phyloP scores from a whole-genome alignment of 257 asterid genomes.

The Penstemon barbatus region DNA sequence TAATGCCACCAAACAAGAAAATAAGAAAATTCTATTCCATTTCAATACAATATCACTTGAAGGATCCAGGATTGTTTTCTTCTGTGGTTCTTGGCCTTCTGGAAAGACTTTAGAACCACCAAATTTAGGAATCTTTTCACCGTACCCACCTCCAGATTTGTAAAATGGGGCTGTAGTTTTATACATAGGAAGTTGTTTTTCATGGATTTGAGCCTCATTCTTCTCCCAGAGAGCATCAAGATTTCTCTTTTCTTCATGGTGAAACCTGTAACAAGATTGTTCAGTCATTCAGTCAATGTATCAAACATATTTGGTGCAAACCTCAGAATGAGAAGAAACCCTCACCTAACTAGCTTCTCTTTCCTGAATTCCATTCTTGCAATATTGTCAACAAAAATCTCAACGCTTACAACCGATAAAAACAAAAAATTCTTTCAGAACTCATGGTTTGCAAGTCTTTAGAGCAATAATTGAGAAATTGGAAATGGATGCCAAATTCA shows the following conservation, averaged over 20 bases:
- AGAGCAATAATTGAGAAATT: constrained; percentile 9
- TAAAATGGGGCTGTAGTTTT: constrained; percentile 41
- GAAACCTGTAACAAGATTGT: constrained; percentile 46
- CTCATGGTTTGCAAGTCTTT: constrained; percentile 11
- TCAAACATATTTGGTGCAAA: neutral
- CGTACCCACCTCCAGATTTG: constrained; percentile 47
- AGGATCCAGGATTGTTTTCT: constrained; percentile 66
- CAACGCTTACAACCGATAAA: constrained; percentile 3
- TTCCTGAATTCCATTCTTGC: constrained; percentile 54
- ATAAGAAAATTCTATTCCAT: constrained; percentile 79
- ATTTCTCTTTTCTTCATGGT: constrained; percentile 53
- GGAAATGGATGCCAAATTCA: constrained; percentile 11
- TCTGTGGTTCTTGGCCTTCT: constrained; percentile 54
- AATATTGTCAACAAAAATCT: neutral
- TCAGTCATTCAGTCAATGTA: constrained; percentile 15
- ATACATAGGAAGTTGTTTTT: constrained; percentile 38
- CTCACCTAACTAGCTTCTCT: constrained; percentile 63
- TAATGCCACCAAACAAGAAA: constrained; percentile 69
- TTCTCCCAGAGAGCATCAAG: constrained; percentile 55
- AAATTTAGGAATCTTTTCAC: constrained; percentile 45
- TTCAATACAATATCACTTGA: constrained; percentile 69
- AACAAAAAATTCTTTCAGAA: constrained; percentile 2
- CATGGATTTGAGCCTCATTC: constrained; percentile 42
- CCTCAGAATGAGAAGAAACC: neutral
- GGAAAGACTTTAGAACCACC: constrained; percentile 67